Conservation (phyloP, 768 basidiomycete genomes). For the Boletus coccyginus region DNA sequence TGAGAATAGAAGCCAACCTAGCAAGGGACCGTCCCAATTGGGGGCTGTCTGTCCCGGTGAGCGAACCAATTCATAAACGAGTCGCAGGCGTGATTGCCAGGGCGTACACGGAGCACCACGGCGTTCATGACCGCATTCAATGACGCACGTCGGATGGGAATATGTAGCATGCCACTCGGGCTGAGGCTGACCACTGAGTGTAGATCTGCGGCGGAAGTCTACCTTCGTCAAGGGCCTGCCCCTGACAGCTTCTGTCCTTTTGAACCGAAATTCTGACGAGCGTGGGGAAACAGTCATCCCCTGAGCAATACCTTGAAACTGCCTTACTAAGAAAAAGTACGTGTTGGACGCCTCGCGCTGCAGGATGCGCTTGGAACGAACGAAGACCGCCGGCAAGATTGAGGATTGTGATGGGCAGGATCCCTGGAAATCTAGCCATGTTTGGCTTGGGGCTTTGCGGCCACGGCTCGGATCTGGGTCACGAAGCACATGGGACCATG, state of each 20-base stretch:
- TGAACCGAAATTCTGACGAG: not conserved
- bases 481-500: not conserved
- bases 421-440: not conserved
- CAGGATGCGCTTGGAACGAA: not conserved
- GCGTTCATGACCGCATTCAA: not conserved
- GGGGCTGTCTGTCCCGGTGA: not conserved
- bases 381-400: not conserved
- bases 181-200: not conserved
- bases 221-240: not conserved
- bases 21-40: not conserved
- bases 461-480: not conserved
- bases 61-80: not conserved
- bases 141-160: not conserved
- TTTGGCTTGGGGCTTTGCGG: not conserved
- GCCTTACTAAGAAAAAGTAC: not conserved
- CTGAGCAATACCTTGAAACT: not conserved
- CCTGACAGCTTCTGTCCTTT: not conserved
- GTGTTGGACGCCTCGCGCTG: not conserved
- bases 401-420: not conserved
- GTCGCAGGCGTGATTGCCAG: not conserved
- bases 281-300: not conserved
- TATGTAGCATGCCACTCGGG: not conserved
- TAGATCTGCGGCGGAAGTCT: constrained; percentile 4
- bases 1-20: not conserved
- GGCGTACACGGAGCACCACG: not conserved